phyloP scores from a whole-genome alignment of 352 stramenopile genomes.

The Achlya hypogyna region DNA sequence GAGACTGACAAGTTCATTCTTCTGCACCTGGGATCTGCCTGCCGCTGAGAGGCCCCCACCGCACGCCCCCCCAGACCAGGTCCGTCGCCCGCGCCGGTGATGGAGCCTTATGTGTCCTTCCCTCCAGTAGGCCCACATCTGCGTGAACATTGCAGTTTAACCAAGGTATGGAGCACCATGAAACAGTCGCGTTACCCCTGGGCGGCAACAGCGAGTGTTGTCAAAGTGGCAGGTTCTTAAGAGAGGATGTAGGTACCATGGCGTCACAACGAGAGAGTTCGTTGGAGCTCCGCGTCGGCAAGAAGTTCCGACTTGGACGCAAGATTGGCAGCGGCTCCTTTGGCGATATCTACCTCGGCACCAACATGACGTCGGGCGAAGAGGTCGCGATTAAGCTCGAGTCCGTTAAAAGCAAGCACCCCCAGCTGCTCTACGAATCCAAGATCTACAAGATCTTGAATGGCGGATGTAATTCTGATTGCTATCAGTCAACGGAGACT shows the following conservation, averaged over 20 bases:
- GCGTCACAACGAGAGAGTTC: slow-evolving; percentile 63
- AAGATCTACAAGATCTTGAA: slow-evolving; percentile 99
- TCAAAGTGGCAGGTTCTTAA: no score
- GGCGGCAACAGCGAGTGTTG: not conserved
- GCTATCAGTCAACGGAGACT: slow-evolving; percentile 44
- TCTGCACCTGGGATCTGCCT: not conserved
- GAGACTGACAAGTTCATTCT: slow-evolving; percentile 14
- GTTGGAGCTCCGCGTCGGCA: slow-evolving; percentile 97
- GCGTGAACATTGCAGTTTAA: not conserved
- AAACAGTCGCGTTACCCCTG: not conserved
- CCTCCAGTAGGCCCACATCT: not conserved
- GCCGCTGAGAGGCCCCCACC: not conserved
- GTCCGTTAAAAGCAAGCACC: slow-evolving; percentile 95
- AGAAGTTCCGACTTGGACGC: slow-evolving; percentile 98
- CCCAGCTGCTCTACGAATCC: slow-evolving; percentile 98
- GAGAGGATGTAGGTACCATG: slow-evolving; percentile 29
- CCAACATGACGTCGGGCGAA: slow-evolving; percentile 98
- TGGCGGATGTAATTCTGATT: slow-evolving; percentile 96
- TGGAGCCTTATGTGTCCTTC: not conserved
- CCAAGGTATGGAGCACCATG: not conserved
- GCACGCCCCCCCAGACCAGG: not conserved
- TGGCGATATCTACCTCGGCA: slow-evolving; percentile 99
- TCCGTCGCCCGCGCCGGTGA: not conserved
- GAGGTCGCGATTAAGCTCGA: slow-evolving; percentile 99
- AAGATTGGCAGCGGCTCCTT: slow-evolving; percentile 99